Percentiles rank a stretch among this genome's conserved stretches.
Evolutionary conservation across 2,329 filamentous ascomycete genomes (phyloP).

Genomic region (Fusarium brachygibbosum): DNA sequence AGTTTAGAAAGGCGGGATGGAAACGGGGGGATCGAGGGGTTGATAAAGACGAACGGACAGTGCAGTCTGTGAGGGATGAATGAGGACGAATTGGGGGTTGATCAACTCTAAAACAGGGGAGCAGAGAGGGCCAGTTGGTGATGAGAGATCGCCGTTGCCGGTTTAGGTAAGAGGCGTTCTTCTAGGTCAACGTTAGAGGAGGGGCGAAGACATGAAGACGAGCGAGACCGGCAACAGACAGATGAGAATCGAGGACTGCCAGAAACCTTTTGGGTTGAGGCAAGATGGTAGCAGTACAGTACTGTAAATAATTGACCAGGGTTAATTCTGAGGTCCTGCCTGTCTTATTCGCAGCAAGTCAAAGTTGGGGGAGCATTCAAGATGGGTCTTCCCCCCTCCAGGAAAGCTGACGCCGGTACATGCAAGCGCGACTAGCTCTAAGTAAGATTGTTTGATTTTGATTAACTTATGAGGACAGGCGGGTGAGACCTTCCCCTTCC

Average conservation of each 20-base stretch:
- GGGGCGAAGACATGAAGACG: conserved; percentile 32
- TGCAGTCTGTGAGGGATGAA: conserved; percentile 29
- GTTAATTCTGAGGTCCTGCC: neutral
- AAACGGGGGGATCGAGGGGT: conserved; percentile 37
- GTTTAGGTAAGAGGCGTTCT: conserved; percentile 43
- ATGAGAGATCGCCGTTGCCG: conserved; percentile 49
- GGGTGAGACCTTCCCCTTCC: conserved; percentile 32
- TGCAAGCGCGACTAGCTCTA: conserved; percentile 30
- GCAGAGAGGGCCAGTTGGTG: conserved; percentile 31
- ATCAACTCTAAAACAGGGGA: conserved; percentile 50
- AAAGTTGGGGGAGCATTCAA: conserved; percentile 5
- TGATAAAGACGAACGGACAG: conserved; percentile 42
- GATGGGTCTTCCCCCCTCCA: conserved; percentile 4
- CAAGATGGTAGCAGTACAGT: conserved; percentile 6
- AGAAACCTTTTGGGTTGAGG: neutral
- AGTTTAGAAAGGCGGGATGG: conserved; percentile 23
- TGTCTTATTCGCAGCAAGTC: conserved; percentile 14
- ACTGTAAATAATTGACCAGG: conserved; percentile 24
- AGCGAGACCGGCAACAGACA: conserved; percentile 39
- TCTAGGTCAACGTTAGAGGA: conserved; percentile 31
- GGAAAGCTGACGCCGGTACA: conserved; percentile 30
- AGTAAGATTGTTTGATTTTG: conserved; percentile 21
- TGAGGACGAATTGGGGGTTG: conserved; percentile 41
- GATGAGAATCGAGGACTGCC: neutral
- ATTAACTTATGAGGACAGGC: neutral